Base-by-base conservation (phyloP, 148 eudicot species). In the Amaranthus cruentus region DNA sequence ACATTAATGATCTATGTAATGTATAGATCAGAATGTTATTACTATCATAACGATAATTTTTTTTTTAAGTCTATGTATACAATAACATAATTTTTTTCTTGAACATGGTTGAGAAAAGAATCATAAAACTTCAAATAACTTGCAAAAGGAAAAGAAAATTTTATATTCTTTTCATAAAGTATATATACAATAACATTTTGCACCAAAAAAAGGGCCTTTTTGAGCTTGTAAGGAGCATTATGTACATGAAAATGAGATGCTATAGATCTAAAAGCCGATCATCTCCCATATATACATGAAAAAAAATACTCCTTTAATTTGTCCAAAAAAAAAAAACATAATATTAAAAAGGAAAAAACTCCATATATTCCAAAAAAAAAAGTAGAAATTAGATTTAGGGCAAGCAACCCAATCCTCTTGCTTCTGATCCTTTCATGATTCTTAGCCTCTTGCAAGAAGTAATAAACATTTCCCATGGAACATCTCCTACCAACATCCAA, bases 401-500 rank as follows among this genome's bases (percentile, higher is more conserved):
- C 14, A 76, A 61, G 38, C 69, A 77, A 75, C 59, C 73, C 63
- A 73, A 74, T 38, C 84, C 81, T 71, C 61, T 75, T 21, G 78
- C 84, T 44, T 78, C 81, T 0, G 79, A 78, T 59, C 66, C 79
- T 62, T 78, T 82, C 84, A 82, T 78, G 42, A 82, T 68, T 62
- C 84, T 78, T 5, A 82, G 69, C 70, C 84, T 82, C 55, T 82
- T 78, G 84, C 84, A 82, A 55, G 84, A 65, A 67, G 7, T 78
- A 68, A 61, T 68, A 71, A 82, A 82, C 84, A 78, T 82, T 4
- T 82, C 76, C 84, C 84, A 82, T 66, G 84, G 84, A 0, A 82
- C 84, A 71, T 82, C 84, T 74, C 84, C 81, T 67, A 82, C 60
- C 55, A 78, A 78, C 84, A 81, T 81, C 83, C 80, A 78, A 75